Conservation (phyloP, 2,329 filamentous ascomycete species). For the Podosphaera fusca region DNA sequence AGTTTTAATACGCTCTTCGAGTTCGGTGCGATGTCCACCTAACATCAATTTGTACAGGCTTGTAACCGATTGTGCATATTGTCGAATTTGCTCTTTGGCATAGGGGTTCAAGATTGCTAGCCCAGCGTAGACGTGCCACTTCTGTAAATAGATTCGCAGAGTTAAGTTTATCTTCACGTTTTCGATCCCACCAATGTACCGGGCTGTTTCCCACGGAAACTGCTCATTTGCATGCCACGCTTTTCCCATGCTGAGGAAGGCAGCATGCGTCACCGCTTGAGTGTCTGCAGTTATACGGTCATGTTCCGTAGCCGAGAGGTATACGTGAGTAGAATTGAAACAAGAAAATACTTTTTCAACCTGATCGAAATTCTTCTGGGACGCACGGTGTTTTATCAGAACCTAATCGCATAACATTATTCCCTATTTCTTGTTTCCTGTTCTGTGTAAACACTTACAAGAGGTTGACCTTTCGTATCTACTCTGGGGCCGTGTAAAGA, state of each 20-base stretch:
- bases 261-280: slow-evolving; percentile 91
- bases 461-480: slow-evolving; percentile 67
- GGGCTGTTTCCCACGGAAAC: slow-evolving; percentile 91
- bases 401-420: slow-evolving; percentile 22
- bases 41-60: slow-evolving; percentile 96
- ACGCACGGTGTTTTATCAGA: slow-evolving; percentile 78
- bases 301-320: slow-evolving; percentile 68
- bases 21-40: slow-evolving; percentile 52
- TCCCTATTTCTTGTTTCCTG: background rate
- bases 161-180: slow-evolving; percentile 99
- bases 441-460: slow-evolving; percentile 27
- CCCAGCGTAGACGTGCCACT: slow-evolving; percentile 98
- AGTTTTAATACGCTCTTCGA: slow-evolving; percentile 51
- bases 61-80: slow-evolving; percentile 82
- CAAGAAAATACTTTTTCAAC: slow-evolving; percentile 66
- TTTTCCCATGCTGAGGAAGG: slow-evolving; percentile 92
- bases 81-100: slow-evolving; percentile 73
- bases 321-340: slow-evolving; percentile 65
- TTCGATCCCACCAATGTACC: slow-evolving; percentile 91
- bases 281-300: slow-evolving; percentile 97
- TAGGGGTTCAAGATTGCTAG: slow-evolving; percentile 91
- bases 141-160: slow-evolving; percentile 89
- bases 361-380: slow-evolving; percentile 49
- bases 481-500: slow-evolving; percentile 86
- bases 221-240: slow-evolving; percentile 90